A percentile compares a stretch with the other conserved stretches of the same genome.
Evolutionary conservation across 352 stramenopile genomes (phyloP).

Genomic region (Peronosclerospora sorghi): DNA sequence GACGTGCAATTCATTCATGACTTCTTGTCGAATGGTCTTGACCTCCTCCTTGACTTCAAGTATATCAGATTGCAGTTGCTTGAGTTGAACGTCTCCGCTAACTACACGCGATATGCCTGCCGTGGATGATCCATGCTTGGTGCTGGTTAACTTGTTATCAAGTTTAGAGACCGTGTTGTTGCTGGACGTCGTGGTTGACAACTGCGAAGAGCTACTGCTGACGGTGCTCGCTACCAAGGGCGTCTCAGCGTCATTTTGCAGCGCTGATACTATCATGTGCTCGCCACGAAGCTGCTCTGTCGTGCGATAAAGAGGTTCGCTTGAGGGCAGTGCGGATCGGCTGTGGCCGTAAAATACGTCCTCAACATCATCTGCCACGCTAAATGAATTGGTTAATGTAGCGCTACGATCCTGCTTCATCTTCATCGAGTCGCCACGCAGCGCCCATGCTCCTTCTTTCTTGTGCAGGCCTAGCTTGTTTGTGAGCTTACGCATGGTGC

Average conservation of each 20-base stretch:
- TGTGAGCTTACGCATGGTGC: conserved; percentile 57
- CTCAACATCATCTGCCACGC: conserved; percentile 58
- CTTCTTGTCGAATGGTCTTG: conserved; percentile 50
- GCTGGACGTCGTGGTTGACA: conserved; percentile 14
- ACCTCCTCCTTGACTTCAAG: conserved; percentile 57
- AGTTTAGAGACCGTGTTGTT: conserved; percentile 15
- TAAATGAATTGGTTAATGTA: conserved; percentile 20
- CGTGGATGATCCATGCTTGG: conserved; percentile 2
- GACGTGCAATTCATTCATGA: conserved; percentile 80
- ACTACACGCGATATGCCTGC: not conserved
- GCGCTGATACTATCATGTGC: conserved; percentile 25
- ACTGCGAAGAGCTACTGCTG: conserved; percentile 27
- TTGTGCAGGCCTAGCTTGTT: conserved; percentile 46
- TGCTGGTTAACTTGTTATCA: conserved; percentile 3
- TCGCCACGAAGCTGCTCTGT: conserved; percentile 47
- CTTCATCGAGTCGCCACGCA: conserved; percentile 30
- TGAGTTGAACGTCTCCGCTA: conserved; percentile 12
- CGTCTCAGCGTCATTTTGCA: conserved; percentile 48
- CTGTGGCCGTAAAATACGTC: conserved; percentile 43
- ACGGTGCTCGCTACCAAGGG: conserved; percentile 23
- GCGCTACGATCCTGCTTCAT: conserved; percentile 38
- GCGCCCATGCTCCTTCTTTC: conserved; percentile 15
- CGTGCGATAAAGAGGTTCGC: conserved; percentile 32
- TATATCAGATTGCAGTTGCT: conserved; percentile 43
- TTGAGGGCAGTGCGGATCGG: conserved; percentile 10